phyloP scores from a whole-genome alignment of 805 yeast genomes.

The Yarrowia keelungensis region DNA sequence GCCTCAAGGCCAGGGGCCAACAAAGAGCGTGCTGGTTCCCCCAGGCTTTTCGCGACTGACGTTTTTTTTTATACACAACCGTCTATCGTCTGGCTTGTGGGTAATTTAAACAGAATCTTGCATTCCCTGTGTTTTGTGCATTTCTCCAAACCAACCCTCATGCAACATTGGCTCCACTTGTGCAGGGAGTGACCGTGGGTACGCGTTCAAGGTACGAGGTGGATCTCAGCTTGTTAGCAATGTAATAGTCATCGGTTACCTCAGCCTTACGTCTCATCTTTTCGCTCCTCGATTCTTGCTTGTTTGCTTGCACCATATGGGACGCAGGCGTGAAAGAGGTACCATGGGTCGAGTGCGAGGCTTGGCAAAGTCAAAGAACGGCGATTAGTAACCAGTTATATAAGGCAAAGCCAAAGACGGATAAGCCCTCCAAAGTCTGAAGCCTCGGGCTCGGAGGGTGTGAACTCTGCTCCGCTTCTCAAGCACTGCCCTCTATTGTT shows the following conservation, averaged over 20 bases:
- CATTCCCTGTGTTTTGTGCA: conserved; percentile 1
- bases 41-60: not conserved
- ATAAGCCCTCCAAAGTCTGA: not conserved
- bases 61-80: not conserved
- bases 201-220: not conserved
- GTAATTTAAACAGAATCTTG: conserved; percentile 4
- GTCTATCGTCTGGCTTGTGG: conserved; percentile 6
- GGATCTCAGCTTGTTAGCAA: not conserved
- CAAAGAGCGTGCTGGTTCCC: conserved; percentile 10
- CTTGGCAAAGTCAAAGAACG: conserved; percentile 16
- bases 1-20: conserved; percentile 19
- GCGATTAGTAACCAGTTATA: conserved; percentile 17
- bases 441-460: not conserved
- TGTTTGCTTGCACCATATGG: conserved; percentile 1
- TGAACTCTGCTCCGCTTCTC: not conserved
- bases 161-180: conserved; percentile 29
- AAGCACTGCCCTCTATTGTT: conserved; percentile 21
- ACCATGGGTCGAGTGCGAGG: conserved; percentile 19
- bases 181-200: not conserved
- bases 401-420: not conserved
- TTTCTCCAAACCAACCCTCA: not conserved
- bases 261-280: not conserved
- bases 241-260: not conserved
- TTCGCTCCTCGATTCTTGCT: not conserved
- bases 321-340: conserved; percentile 2